Evolutionary conservation across 2,329 filamentous ascomycete genomes (phyloP).

Genomic region (Colletotrichum spaethianum): DNA sequence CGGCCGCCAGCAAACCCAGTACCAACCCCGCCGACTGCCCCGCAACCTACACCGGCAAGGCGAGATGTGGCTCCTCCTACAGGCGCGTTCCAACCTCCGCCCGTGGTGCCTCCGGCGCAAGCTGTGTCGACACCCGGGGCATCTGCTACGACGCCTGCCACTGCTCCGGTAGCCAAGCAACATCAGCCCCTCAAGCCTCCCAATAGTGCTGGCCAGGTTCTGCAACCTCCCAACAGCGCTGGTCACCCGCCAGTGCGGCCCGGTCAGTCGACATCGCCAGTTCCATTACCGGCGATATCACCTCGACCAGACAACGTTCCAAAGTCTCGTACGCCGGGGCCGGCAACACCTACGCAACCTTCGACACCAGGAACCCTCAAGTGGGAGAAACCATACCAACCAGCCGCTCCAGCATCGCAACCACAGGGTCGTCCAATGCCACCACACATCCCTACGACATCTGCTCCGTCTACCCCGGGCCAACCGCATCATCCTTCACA

Average conservation of each 20-base stretch:
- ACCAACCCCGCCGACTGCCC: constrained; percentile 5
- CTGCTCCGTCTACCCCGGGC: constrained; percentile 30
- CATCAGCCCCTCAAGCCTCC: constrained; percentile 52
- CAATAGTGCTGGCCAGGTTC: constrained; percentile 49
- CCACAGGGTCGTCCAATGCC: constrained; percentile 43
- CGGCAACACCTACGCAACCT: constrained; percentile 45
- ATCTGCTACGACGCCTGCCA: constrained; percentile 37
- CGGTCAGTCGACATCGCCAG: constrained; percentile 40
- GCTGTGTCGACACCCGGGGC: constrained; percentile 1
- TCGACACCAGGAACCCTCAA: constrained; percentile 50
- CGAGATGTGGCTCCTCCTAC: constrained; percentile 30
- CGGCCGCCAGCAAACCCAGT: constrained; percentile 6
- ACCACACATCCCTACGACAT: constrained; percentile 16
- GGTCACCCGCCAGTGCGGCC: constrained; percentile 48
- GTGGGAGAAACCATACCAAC: constrained; percentile 60
- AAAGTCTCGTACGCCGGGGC: constrained; percentile 51
- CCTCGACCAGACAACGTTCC: constrained; percentile 52
- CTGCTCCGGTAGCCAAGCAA: constrained; percentile 46
- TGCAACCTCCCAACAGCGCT: constrained; percentile 54
- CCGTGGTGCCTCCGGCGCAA: constrained; percentile 28
- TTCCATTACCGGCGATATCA: constrained; percentile 48
- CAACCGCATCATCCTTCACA: constrained; percentile 43
- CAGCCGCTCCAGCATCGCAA: constrained; percentile 48
- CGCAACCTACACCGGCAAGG: constrained; percentile 12
- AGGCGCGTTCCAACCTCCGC: constrained; percentile 30